phyloP scores from a whole-genome alignment of 805 yeast species.

The Candida methanosorbosa region DNA sequence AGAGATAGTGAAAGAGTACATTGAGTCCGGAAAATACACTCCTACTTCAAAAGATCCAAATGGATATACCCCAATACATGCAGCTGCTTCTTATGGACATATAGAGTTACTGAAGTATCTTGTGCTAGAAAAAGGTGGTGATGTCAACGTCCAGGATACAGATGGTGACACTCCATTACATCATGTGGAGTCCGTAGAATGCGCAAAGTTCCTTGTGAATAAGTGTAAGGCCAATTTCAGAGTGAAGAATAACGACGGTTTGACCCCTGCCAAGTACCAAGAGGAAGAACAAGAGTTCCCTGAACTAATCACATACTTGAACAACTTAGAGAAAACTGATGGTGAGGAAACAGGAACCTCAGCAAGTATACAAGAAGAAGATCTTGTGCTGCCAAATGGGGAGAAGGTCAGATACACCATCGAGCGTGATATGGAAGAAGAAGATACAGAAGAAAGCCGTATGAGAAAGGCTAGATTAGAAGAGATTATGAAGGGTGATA shows the following conservation, averaged over 20 bases:
- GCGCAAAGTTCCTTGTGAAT: slow-evolving; percentile 62
- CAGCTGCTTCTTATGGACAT: slow-evolving; percentile 93
- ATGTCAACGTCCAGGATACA: slow-evolving; percentile 69
- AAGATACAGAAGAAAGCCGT: slow-evolving; percentile 35
- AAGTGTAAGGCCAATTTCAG: slow-evolving; percentile 59
- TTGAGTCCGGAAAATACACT: slow-evolving; percentile 42
- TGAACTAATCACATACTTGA: slow-evolving; percentile 61
- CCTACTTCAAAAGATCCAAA: slow-evolving; percentile 80
- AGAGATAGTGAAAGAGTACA: slow-evolving; percentile 44
- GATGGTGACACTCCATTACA: slow-evolving; percentile 97
- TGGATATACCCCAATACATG: slow-evolving; percentile 96
- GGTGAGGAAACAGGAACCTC: slow-evolving; percentile 21
- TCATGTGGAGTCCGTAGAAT: slow-evolving; percentile 64
- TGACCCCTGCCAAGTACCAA: slow-evolving; percentile 63
- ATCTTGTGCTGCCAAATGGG: slow-evolving; percentile 19
- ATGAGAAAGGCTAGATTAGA: slow-evolving; percentile 59
- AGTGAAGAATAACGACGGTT: slow-evolving; percentile 61
- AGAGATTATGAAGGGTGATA: slow-evolving; percentile 52
- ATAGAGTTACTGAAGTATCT: slow-evolving; percentile 53
- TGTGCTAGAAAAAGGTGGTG: slow-evolving; percentile 51
- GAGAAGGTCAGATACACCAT: slow-evolving; percentile 51
- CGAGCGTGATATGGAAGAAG: slow-evolving; percentile 34
- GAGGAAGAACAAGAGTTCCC: slow-evolving; percentile 84
- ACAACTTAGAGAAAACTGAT: slow-evolving; percentile 23
- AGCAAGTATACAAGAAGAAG: slow-evolving; percentile 9